Evolutionary conservation across 2,329 filamentous ascomycete species (phyloP), one percentile per base, ranked within the genome.

Genomic region (Chrysosporium queenslandicum): DNA sequence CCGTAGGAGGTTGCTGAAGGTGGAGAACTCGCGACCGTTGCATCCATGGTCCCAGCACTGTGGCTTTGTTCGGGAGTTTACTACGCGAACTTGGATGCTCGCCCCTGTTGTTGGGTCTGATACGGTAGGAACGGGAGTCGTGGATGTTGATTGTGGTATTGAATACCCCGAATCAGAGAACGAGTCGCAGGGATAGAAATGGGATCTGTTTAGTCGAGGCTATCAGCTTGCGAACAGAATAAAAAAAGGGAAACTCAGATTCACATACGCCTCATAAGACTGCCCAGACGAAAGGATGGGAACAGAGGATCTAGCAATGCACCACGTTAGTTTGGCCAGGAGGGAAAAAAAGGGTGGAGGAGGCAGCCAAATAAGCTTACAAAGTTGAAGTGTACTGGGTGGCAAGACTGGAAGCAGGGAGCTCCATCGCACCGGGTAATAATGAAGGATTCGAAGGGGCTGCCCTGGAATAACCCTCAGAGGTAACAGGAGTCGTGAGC

Each of bases 1-100:
- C 57, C 91, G 79, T 34, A 96, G 75, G 2, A 96, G 78, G 66
- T 96, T 96, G 78, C 89, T 95, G 66, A 96, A 96, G 2, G 91
- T 96, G 16, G 88, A 94, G 65, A 97, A 97, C 63, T 94, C 87
- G 27, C 90, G 83, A 18, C 91, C 91, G 63, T 96, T 95, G 74
- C 91, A 97, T 9, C 90, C 91, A 64, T 97, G 91, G 56, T 96
- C 91, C 87, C 87, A 97, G 69, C 91, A 96, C 66, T 94, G 88
- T 42, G 90, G 89, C 71, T 94, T 94, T n/a, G 88, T 88, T 58
- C 86, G 79, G 60, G 81, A 83, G 66, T 86, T 84, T 16, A 89
- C 77, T 14, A 89, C 80, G 54, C 86, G 77, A 36, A 87, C 81
- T 58, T 51, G 49, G 30, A 51, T 51, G 30, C 49, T 29, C 3